These are phyloP conservation scores for Beauveria rudraprayagi DNA, from an alignment of 2,329 filamentous ascomycete genomes.

Conservation along the genomic window DNA sequence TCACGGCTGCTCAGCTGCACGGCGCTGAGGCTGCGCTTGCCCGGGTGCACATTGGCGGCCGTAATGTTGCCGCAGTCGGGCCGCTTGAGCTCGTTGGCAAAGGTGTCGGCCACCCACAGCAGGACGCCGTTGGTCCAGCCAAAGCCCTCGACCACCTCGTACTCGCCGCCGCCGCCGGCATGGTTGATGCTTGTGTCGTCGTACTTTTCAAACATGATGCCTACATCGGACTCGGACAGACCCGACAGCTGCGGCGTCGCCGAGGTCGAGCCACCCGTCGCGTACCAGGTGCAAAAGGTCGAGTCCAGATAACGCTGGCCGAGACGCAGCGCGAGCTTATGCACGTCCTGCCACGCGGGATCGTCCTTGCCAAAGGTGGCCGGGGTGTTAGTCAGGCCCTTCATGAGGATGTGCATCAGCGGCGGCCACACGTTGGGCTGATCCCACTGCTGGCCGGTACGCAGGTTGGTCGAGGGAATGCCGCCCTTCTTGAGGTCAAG, in stretches of 20 bases:
- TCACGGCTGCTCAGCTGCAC: constrained; percentile 40
- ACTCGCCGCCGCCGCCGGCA: constrained; percentile 58
- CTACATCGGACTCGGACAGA: constrained; percentile 33
- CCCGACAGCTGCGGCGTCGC: constrained; percentile 42
- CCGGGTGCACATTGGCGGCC: constrained; percentile 27
- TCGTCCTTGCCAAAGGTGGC: constrained; percentile 46
- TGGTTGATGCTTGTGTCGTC: constrained; percentile 50
- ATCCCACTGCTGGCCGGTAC: constrained; percentile 60
- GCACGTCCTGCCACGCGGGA: constrained; percentile 44
- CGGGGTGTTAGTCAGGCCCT: constrained; percentile 52
- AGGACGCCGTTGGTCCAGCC: constrained; percentile 64
- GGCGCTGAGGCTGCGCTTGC: constrained; percentile 30
- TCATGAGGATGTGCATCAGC: constrained; percentile 55
- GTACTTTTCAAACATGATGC: constrained; percentile 67
- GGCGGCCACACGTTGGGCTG: constrained; percentile 65
- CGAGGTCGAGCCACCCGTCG: constrained; percentile 54
- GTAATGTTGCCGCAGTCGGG: constrained; percentile 48
- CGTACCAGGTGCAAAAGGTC: constrained; percentile 62
- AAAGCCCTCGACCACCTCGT: constrained; percentile 61
- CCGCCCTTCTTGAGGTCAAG: constrained; percentile 46
- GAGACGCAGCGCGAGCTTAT: constrained; percentile 47
- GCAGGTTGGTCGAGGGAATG: constrained; percentile 54
- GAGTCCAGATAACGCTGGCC: constrained; percentile 60
- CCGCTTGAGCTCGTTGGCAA: constrained; percentile 44
- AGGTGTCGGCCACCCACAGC: constrained; percentile 57